Evolutionary conservation across 2,329 filamentous ascomycete genomes (phyloP).

Genomic region (Teratosphaeria gauchensis): DNA sequence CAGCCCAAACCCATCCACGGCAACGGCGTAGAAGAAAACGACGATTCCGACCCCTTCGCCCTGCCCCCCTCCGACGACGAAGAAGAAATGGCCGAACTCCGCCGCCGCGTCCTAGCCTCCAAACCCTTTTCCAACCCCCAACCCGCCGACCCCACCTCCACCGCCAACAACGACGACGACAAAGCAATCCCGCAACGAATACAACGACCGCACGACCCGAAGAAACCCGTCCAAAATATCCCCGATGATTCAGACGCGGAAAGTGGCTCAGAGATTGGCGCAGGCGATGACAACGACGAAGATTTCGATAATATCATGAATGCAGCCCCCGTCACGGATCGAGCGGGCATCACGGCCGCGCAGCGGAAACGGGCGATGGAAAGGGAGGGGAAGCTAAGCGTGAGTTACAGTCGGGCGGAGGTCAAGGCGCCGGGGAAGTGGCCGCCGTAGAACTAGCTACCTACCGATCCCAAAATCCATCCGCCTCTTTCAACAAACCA

Average conservation of each 20-base stretch:
- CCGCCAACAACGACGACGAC: too few relatives aligned
- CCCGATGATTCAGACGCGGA: conserved; percentile 53
- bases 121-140: conserved; percentile 67
- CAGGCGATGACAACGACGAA: conserved; percentile 61
- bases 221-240: conserved; percentile 32
- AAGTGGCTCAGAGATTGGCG: conserved; percentile 59
- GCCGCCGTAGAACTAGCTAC: conserved; percentile 8
- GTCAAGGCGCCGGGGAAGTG: conserved; percentile 41
- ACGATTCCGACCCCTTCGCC: conserved; percentile 57
- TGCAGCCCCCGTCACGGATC: conserved; percentile 80
- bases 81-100: conserved; percentile 85
- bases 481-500: background rate
- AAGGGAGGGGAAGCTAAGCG: conserved; percentile 32
- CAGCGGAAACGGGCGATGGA: conserved; percentile 46
- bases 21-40: conserved; percentile 34
- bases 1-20: conserved; percentile 31
- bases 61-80: conserved; percentile 72
- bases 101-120: conserved; percentile 79
- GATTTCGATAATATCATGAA: conserved; percentile 91
- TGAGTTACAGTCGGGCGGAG: conserved; percentile 40
- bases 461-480: background rate
- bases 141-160: conserved; percentile 6
- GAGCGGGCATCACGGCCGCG: conserved; percentile 60
- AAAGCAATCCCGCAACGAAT: conserved; percentile 49
- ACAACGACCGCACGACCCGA: conserved; percentile 42